Evolutionary conservation across 352 stramenopile genomes (phyloP).

Genomic region (Globisporangium spinosum): DNA sequence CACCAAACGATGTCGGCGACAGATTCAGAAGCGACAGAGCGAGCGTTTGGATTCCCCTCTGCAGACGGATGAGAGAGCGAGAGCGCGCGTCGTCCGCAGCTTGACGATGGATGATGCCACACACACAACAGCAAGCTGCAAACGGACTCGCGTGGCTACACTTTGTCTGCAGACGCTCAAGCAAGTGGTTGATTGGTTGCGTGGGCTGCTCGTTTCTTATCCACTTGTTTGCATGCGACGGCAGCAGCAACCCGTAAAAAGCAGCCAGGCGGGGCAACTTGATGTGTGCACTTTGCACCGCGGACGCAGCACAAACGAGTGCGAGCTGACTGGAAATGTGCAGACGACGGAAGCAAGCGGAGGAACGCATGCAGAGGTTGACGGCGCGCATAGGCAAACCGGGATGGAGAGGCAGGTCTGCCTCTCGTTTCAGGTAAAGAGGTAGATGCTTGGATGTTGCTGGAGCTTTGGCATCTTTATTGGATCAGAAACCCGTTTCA

Average conservation of each 20-base stretch:
- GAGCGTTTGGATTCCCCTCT: not conserved
- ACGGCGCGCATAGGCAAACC: not conserved
- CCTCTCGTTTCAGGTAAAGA: conserved; percentile 1
- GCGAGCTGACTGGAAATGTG: conserved; percentile 3
- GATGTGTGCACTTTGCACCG: not conserved
- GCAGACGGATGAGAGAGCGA: conserved; percentile 1
- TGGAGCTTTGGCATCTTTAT: too few species aligned
- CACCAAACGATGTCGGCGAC: conserved; percentile 7
- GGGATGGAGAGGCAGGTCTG: not conserved
- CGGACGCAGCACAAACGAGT: not conserved
- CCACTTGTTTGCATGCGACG: not conserved
- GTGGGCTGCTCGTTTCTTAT: not conserved
- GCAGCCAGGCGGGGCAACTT: not conserved
- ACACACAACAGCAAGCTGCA: not conserved
- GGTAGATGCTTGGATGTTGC: too few species aligned
- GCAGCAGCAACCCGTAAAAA: not conserved
- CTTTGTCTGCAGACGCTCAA: not conserved
- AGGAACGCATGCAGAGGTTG: not conserved
- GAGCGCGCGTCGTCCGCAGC: not conserved
- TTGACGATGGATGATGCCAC: not conserved
- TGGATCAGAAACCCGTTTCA: too few species aligned
- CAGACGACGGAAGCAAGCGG: not conserved
- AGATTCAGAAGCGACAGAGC: not conserved
- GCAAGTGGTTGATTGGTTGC: not conserved
- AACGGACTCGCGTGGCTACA: not conserved